These are phyloP conservation scores for Schwanniomyces vanrijiae DNA, from an alignment of 805 yeast genomes.

Conservation along the genomic window DNA sequence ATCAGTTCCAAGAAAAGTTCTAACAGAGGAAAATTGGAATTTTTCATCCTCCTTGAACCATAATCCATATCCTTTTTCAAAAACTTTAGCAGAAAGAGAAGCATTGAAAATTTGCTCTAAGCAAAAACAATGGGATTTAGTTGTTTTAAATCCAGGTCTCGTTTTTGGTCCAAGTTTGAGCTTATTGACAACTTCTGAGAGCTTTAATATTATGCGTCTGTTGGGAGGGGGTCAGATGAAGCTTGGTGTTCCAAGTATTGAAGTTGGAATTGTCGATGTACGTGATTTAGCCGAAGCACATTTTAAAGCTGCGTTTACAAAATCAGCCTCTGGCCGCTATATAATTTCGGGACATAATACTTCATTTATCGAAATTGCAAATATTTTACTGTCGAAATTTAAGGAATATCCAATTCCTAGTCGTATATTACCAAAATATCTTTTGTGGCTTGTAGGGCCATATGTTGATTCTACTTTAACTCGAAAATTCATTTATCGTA, in stretches of 20 bases:
- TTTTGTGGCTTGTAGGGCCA: neutral
- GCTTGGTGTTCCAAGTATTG: constrained; percentile 2
- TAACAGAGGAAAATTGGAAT: constrained; percentile 2
- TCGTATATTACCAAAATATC: neutral
- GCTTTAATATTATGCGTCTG: constrained; percentile 5
- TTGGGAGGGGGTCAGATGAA: constrained; percentile 3
- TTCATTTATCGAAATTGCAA: constrained; percentile 1
- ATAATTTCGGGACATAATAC: constrained; percentile 5
- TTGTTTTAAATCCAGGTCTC: constrained; percentile 3
- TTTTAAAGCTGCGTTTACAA: neutral
- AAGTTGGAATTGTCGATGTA: constrained; percentile 4
- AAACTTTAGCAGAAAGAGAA: constrained; percentile 17
- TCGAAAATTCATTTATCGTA: neutral
- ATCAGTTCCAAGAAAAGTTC: constrained; percentile 7
- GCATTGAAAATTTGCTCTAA: constrained; percentile 11
- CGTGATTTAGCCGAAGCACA: constrained; percentile 6
- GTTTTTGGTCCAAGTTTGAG: constrained; percentile 6
- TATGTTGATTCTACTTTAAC: neutral
- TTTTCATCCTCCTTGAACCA: neutral
- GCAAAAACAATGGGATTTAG: constrained; percentile 3
- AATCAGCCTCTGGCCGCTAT: constrained; percentile 5
- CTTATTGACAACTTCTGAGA: constrained; percentile 4
- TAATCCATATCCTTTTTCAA: constrained; percentile 9
- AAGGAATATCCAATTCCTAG: constrained; percentile 2
- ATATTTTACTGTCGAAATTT: neutral